Evolutionary conservation across 805 yeast species (phyloP), one percentile per base, ranked within the genome.

Genomic region (Candida maris): DNA sequence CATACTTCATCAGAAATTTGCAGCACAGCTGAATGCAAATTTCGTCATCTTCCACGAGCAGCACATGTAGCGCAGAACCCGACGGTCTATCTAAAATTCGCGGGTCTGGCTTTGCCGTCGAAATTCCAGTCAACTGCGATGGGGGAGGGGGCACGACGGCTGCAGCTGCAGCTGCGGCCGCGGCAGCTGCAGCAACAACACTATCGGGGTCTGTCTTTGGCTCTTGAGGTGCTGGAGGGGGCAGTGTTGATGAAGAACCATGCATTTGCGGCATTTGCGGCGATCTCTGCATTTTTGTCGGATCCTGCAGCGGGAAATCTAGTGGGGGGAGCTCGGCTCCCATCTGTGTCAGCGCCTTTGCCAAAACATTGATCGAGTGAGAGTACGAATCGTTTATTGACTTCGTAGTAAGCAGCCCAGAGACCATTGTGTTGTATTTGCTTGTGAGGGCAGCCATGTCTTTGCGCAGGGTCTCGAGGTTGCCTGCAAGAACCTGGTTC

Each of bases 21-120:
- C 85, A 70, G 49, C 96, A 85, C 7, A 91, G 67, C 45, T 83
- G 85, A 35, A 87, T 83, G 49, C 96, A 84, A 25, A 84, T 85
- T 26, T 74, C 77, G 57, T 82, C 94, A 60, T 83, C 94, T 59
- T 83, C 94, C 12, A 84, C 93, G 18, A 85, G 60, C 27, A 83
- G 62, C 3, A 84, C 91, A 52, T 81, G 88, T 56, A 81, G 77
- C 17, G 57, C 57, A 2, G 65, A 57, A 2, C 62, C 64, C 3
- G 52, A 38, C 3, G 66, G 66, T 35, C 66, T 48, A 18, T 54
- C 51, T 14, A 44, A 15, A 4, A 51, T 28, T 10, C 53, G 31
- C 10, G 35, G 19, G 18, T 41, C 49, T n/a, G 29, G 50, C n/a
- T 34, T 57, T 49, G 18, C 50, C 3, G 32, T 12, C n/a, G 21